These are phyloP conservation scores for Ogataea henricii DNA, from an alignment of 805 yeast species.

Conservation along the genomic window DNA sequence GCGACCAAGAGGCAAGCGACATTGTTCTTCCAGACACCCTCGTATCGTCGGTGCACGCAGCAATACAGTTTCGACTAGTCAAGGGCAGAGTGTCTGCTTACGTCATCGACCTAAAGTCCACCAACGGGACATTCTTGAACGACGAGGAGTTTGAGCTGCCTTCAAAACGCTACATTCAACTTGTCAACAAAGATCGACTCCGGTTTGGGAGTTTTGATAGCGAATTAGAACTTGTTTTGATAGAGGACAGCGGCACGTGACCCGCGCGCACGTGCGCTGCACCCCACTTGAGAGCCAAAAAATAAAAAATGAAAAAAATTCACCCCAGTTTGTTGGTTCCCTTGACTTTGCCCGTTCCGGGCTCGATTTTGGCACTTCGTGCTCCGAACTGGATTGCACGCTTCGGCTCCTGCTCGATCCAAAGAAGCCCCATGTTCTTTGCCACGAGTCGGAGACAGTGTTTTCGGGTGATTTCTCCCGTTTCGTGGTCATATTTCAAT, in stretches of 20 bases:
- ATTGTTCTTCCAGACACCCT: slow-evolving; percentile 22
- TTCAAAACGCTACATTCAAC: slow-evolving; percentile 26
- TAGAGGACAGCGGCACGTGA: slow-evolving; percentile 15
- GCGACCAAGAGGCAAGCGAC: slow-evolving; percentile 23
- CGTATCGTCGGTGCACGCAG: slow-evolving; percentile 33
- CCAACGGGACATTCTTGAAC: slow-evolving; percentile 35
- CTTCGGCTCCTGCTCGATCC: slow-evolving; percentile 74
- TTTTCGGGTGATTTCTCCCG: slow-evolving; percentile 46
- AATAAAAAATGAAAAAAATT: no score
- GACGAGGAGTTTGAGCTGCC: slow-evolving; percentile 29
- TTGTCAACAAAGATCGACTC: slow-evolving; percentile 28
- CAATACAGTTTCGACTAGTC: slow-evolving; percentile 28
- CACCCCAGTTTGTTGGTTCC: slow-evolving; percentile 60
- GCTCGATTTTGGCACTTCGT: slow-evolving; percentile 88
- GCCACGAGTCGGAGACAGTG: slow-evolving; percentile 67
- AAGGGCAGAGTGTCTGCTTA: slow-evolving; percentile 17
- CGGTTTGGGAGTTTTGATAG: slow-evolving; percentile 30
- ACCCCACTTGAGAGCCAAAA: no score
- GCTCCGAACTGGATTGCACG: slow-evolving; percentile 98
- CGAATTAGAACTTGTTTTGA: slow-evolving; percentile 26
- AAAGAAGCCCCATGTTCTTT: slow-evolving; percentile 34
- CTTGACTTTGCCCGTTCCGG: slow-evolving; percentile 70
- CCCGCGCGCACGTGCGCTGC: no score
- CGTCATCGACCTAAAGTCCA: slow-evolving; percentile 32
- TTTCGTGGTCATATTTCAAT: slow-evolving; percentile 37